phyloP scores from a whole-genome alignment of 495 filamentous ascomycete species.

The Penicillium fimorum region DNA sequence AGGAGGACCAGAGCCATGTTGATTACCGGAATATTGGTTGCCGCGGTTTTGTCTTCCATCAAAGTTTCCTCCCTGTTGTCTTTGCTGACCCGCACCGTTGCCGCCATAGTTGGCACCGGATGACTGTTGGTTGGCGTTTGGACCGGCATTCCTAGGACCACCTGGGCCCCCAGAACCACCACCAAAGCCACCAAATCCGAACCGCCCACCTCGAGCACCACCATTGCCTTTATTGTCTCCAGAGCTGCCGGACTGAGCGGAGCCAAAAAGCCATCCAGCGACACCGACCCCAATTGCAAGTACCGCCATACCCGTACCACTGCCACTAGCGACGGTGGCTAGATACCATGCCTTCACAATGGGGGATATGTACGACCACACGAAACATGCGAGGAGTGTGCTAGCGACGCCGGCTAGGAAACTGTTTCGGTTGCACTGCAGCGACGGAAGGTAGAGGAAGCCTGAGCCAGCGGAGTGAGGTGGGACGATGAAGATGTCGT shows the following conservation, averaged over 20 bases:
- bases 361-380: constrained; percentile 68
- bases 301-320: constrained; percentile 58
- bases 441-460: constrained; percentile 89
- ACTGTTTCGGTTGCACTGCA: constrained; percentile 82
- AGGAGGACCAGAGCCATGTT: constrained; percentile 27
- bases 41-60: constrained; percentile 30
- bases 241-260: constrained; percentile 52
- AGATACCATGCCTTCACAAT: constrained; percentile 65
- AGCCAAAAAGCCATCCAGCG: constrained; percentile 72
- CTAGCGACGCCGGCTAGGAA: constrained; percentile 81
- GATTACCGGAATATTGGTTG: constrained; percentile 40
- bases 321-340: constrained; percentile 58
- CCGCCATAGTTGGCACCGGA: constrained; percentile 20
- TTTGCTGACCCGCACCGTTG: constrained; percentile 12
- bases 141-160: constrained; percentile 18
- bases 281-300: constrained; percentile 67
- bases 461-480: constrained; percentile 88
- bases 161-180: constrained; percentile 9
- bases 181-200: constrained; percentile 19
- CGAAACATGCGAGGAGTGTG: constrained; percentile 62
- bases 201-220: constrained; percentile 25
- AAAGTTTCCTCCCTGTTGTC: constrained; percentile 26
- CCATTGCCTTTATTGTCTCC: constrained; percentile 19
- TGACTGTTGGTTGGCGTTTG: constrained; percentile 23
- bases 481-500: constrained; percentile 96